Base-by-base conservation (phyloP, 345 rosid species). In the Rhizophora apiculata region DNA sequence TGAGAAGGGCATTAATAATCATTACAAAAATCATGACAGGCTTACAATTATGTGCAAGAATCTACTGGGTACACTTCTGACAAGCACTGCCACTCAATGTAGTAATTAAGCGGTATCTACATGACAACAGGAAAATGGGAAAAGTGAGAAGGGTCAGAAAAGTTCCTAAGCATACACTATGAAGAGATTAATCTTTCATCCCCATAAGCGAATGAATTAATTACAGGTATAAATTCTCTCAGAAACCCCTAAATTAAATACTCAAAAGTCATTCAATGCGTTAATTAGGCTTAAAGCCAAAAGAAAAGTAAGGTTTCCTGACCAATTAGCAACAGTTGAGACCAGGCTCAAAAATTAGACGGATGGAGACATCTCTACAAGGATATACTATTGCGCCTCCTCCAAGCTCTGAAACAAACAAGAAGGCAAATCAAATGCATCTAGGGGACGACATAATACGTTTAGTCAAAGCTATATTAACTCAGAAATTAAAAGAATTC, bases 51-150 rank as follows among this genome's bases (percentile, higher is more conserved):
- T 83, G 96, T 67, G 66, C 62, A 67, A 93, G 88, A 79, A 91
- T 85, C 74, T 72, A 80, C 83, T 87, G 77, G 21, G 87, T 89
- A 79, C 97, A 89, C 85, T 93, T 91, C 67, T 7, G 91, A 82
- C 82, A 93, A 81, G 87, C 98, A 93, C 73, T 89, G 97, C 21
- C 97, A 2, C 9, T 93, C 97, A 20, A 87, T 73, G 82, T 85
- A 91, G 83, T 84, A 91, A 66, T 88, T 91, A 63, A 88, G 88
- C 82, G 85, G 72, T 54, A 85, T 73, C 98, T 93, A 83, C 82
- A 74, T n/a, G 74, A 71, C 11, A 71, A 73, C 51, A 67, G 9
- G 8, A 60, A 78, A 22, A 39, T 21, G 10, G 37, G 32, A 13
- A 63, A 43, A 22, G 11, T 9, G 19, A 11, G 49, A 43, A 43